Evolutionary conservation across 2,329 filamentous ascomycete species (phyloP).

Genomic region (Pseudocercospora cruenta): DNA sequence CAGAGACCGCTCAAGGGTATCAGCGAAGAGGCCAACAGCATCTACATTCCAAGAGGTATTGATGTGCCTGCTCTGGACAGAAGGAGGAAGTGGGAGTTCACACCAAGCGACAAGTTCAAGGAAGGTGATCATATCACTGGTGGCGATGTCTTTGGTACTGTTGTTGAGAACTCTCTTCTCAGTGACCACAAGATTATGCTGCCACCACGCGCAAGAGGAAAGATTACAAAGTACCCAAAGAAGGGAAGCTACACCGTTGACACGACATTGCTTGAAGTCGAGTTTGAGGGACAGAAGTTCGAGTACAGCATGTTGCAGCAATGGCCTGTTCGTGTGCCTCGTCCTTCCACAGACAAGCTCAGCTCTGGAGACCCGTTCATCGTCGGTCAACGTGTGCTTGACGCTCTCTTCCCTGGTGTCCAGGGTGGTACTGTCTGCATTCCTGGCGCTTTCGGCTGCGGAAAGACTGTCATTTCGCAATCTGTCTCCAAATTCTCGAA

Average conservation of each 20-base stretch:
- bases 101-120: slow-evolving; percentile 73
- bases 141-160: slow-evolving; percentile 91
- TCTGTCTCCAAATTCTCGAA: slow-evolving; percentile 99
- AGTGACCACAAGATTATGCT: slow-evolving; percentile 91
- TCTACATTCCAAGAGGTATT: slow-evolving; percentile 97
- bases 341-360: slow-evolving; percentile 89
- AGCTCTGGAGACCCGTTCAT: slow-evolving; percentile 88
- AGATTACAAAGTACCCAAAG: slow-evolving; percentile 84
- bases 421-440: slow-evolving; percentile 98
- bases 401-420: slow-evolving; percentile 93
- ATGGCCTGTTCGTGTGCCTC: slow-evolving; percentile 95
- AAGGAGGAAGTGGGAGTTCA: slow-evolving; percentile 95
- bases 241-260: slow-evolving; percentile 94
- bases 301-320: slow-evolving; percentile 98
- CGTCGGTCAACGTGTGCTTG: slow-evolving; percentile 94
- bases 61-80: slow-evolving; percentile 84
- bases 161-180: slow-evolving; percentile 95
- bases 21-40: slow-evolving; percentile 74
- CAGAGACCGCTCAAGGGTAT: slow-evolving; percentile 92
- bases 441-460: slow-evolving; percentile 96
- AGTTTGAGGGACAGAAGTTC: slow-evolving; percentile 95
- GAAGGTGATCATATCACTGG: slow-evolving; percentile 96
- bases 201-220: slow-evolving; percentile 85
- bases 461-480: slow-evolving; percentile 99
- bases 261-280: slow-evolving; percentile 90